Evolutionary conservation across 164 flowering plant species (phyloP).

Genomic region (Vitis rupestris): DNA sequence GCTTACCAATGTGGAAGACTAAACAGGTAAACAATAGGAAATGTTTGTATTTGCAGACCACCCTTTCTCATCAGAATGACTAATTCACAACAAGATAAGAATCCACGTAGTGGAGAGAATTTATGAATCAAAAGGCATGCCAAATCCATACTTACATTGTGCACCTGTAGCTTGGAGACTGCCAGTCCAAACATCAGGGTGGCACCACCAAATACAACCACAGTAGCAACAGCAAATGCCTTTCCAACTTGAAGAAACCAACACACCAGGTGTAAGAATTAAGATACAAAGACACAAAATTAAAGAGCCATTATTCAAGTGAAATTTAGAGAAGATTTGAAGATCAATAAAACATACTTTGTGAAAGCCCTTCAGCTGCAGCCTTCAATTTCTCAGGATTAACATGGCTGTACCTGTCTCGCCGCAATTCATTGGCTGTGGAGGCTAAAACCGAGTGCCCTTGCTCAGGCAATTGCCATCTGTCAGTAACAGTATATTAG

Average conservation of each 20-base stretch:
- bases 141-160: conserved; percentile 45
- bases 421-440: conserved; percentile 80
- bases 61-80: not conserved
- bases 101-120: not conserved
- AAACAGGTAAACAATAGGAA: not conserved
- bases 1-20: no score
- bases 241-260: conserved; percentile 59
- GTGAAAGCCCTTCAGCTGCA: conserved; percentile 67
- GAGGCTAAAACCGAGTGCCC: conserved; percentile 55
- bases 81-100: not conserved
- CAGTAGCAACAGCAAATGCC: conserved; percentile 75
- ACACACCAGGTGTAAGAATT: not conserved
- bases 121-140: not conserved
- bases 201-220: conserved; percentile 73
- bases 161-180: conserved; percentile 64
- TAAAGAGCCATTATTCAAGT: not conserved
- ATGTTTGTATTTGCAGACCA: not conserved
- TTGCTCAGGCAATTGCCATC: conserved; percentile 73
- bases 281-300: not conserved
- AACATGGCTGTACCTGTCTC: conserved; percentile 39
- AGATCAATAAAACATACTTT: conserved; percentile 39
- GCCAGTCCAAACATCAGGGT: conserved; percentile 53
- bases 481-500: conserved; percentile 13
- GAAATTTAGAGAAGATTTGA: not conserved
- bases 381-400: conserved; percentile 79